phyloP scores from a whole-genome alignment of 495 filamentous ascomycete genomes.

The Cetradonia linearis region DNA sequence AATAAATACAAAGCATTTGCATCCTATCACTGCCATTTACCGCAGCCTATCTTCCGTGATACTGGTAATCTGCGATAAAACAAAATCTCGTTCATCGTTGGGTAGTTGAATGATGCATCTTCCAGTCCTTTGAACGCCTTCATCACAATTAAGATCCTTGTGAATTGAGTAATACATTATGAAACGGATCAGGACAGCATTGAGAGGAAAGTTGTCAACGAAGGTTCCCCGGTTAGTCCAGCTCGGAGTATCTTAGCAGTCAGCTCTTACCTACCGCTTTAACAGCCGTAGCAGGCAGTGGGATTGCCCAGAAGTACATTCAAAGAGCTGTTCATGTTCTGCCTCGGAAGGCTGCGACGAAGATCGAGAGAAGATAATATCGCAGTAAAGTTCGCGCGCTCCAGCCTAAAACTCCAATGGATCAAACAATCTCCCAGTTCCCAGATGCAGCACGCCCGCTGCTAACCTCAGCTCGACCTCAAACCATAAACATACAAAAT shows the following conservation, averaged over 20 bases:
- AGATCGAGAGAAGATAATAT: neutral
- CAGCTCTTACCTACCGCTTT: neutral
- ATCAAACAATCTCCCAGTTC: neutral
- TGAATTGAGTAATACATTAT: neutral
- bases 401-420: neutral
- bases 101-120: no score
- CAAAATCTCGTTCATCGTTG: no score
- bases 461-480: neutral
- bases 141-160: neutral
- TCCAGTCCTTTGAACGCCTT: no score
- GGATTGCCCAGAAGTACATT: no score
- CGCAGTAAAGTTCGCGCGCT: neutral
- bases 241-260: neutral
- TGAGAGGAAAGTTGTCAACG: neutral
- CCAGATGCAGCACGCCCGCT: neutral
- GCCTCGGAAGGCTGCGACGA: neutral
- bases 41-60: no score
- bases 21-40: no score
- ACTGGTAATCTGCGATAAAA: no score
- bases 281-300: neutral
- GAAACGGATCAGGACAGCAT: neutral
- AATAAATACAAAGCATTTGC: neutral
- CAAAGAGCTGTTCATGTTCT: no score
- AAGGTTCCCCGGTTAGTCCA: neutral
- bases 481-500: neutral